A percentile compares a stretch with the other conserved stretches of the same genome.
These are phyloP conservation scores for Datisca glomerata DNA, from an alignment of 306 rosid genomes.

Conservation along the genomic window DNA sequence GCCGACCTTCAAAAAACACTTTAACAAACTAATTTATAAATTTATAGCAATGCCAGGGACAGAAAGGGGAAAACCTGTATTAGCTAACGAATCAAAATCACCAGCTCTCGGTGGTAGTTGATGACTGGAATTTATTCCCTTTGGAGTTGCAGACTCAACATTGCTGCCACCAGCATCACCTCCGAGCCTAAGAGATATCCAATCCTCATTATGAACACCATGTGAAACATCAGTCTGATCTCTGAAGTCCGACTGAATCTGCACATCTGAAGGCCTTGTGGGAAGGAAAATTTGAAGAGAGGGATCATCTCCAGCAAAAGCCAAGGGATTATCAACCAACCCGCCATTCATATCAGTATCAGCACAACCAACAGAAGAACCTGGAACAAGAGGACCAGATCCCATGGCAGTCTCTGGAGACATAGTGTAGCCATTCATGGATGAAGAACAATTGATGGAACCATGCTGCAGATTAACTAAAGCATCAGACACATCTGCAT, in stretches of 20 bases:
- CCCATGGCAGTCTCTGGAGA: conserved; percentile 54
- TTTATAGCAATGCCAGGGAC: too few relatives aligned
- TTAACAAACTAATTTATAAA: too few relatives aligned
- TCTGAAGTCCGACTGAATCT: conserved; percentile 59
- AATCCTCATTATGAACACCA: conserved; percentile 72
- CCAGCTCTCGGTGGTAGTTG: conserved; percentile 46
- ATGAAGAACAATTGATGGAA: conserved; percentile 51
- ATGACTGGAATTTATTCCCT: conserved; percentile 41
- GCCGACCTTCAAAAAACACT: conserved; percentile 5
- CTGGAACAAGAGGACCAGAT: conserved; percentile 37
- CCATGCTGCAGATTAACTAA: conserved; percentile 54
- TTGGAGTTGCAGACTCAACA: conserved; percentile 34
- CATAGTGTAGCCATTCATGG: conserved; percentile 61
- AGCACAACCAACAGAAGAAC: conserved; percentile 40
- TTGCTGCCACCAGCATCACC: conserved; percentile 51
- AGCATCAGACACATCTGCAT: conserved; percentile 60
- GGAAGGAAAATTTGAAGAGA: conserved; percentile 97
- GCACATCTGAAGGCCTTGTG: conserved; percentile 63
- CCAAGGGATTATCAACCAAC: conserved; percentile 81
- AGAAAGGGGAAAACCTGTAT: too few relatives aligned
- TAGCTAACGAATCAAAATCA: conserved; percentile 41
- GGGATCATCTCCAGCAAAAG: conserved; percentile 77
- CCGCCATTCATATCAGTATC: conserved; percentile 67
- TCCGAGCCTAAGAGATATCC: conserved; percentile 94
- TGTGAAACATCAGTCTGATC: conserved; percentile 62